Evolutionary conservation across 768 basidiomycete genomes (phyloP).

Genomic region (Mycena capillaripes): DNA sequence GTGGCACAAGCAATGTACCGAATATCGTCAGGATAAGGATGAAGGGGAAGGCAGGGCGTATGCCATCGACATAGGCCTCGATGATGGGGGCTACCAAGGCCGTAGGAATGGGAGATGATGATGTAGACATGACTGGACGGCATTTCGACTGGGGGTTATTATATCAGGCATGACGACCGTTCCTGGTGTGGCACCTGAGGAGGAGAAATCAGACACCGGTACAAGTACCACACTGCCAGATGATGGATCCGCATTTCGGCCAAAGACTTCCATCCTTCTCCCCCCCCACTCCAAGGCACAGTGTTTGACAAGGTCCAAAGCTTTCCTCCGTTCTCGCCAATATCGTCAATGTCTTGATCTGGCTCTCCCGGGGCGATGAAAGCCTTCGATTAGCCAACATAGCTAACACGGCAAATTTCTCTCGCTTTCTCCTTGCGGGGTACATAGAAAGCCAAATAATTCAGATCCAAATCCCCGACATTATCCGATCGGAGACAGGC

Average conservation of each 20-base stretch:
- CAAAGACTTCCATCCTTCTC: conserved; percentile 6
- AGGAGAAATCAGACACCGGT: conserved; percentile 6
- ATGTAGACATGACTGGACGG: conserved; percentile 7
- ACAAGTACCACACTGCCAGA: conserved; percentile 9
- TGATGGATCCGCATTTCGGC: conserved; percentile 5
- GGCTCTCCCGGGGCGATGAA: conserved; percentile 5
- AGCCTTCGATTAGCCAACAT: conserved; percentile 8
- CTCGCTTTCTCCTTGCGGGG: conserved; percentile 5
- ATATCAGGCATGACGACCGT: conserved; percentile 7
- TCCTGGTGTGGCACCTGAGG: conserved; percentile 5
- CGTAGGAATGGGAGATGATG: conserved; percentile 14
- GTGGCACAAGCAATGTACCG: conserved; percentile 1
- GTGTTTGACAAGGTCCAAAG: conserved; percentile 4
- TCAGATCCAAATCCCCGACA: conserved; percentile 2
- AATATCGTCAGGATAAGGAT: conserved; percentile 5
- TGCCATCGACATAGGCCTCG: conserved; percentile 9
- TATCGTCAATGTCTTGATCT: conserved; percentile 7
- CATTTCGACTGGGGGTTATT: not conserved
- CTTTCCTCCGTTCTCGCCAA: conserved; percentile 1
- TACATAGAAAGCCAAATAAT: not conserved
- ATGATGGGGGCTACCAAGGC: conserved; percentile 16
- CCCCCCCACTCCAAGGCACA: conserved; percentile 1
- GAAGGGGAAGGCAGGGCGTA: conserved; percentile 16
- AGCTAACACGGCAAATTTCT: conserved; percentile 5
- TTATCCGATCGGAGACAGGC: conserved; percentile 2